phyloP scores from a whole-genome alignment of 129 eudicot genomes.

The Saussurea involucrata region DNA sequence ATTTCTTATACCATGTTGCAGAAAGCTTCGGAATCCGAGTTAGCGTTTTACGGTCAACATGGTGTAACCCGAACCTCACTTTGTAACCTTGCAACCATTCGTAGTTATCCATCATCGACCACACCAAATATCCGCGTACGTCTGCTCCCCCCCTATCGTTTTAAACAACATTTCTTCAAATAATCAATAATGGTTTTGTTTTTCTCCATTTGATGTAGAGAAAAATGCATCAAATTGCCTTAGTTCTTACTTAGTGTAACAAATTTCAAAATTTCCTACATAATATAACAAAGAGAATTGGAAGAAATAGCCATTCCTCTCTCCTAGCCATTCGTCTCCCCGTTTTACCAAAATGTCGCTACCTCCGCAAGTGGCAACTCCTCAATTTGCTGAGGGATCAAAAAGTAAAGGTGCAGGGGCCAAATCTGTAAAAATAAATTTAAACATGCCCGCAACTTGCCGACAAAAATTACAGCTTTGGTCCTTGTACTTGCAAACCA shows the following conservation, averaged over 20 bases:
- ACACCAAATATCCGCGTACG: slow-evolving; percentile 74
- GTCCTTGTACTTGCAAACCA: no score
- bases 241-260: not conserved
- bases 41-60: slow-evolving; percentile 48
- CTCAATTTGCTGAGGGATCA: no score
- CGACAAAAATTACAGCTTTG: no score
- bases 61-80: slow-evolving; percentile 52
- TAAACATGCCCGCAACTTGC: no score
- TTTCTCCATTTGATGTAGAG: not conserved
- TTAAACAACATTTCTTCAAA: not conserved
- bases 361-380: no score
- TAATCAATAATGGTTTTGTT: not conserved
- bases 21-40: slow-evolving; percentile 64
- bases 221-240: not conserved
- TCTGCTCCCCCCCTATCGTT: slow-evolving; percentile 65
- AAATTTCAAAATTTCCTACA: not conserved
- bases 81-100: slow-evolving; percentile 65
- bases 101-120: slow-evolving; percentile 70
- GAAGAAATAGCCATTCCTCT: no score
- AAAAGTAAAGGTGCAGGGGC: no score
- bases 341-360: no score
- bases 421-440: no score
- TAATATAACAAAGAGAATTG: no score
- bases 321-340: no score
- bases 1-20: slow-evolving; percentile 62